These are phyloP conservation scores for Citrus sinensis DNA, from an alignment of 345 rosid genomes.

Conservation along the genomic window DVS_A1.0 CM039169.1:2184501-2185000, in stretches of 20 bases:
- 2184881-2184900: background rate
- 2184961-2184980: conserved; percentile 79
- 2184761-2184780: background rate
- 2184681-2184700: conserved; percentile 46
- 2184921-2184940: conserved; percentile 33
- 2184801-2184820: background rate
- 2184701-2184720: conserved; percentile 1
- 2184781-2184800: background rate
- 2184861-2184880: background rate
- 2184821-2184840: background rate
- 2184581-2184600: conserved; percentile 35
- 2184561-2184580: background rate
- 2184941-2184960: conserved; percentile 84
- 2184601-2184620: conserved; percentile 93
- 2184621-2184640: conserved; percentile 92
- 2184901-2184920: background rate
- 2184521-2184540: background rate
- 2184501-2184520: background rate
- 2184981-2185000: conserved; percentile 80
- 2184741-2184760: background rate
- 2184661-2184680: conserved; percentile 94
- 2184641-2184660: conserved; percentile 91
- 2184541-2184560: background rate
- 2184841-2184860: background rate
- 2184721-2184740: background rate